These are phyloP conservation scores for Plectranthus barbatus DNA, from an alignment of 257 asterid genomes.

Conservation along the genomic window DNA sequence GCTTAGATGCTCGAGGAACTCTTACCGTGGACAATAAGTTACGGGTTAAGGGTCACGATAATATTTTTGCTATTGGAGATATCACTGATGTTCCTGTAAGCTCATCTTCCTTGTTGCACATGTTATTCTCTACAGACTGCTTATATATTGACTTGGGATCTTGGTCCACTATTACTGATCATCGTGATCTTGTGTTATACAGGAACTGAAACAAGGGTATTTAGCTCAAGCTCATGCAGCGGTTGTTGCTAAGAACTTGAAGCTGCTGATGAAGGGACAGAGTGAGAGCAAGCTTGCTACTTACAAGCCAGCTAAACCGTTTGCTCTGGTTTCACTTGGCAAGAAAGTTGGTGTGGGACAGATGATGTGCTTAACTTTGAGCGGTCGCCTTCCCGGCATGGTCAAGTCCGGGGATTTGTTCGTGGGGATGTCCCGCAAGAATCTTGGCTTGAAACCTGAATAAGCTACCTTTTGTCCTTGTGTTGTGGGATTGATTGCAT, in stretches of 20 bases:
- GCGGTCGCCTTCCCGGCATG: slow-evolving; percentile 72
- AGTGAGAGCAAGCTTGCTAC: slow-evolving; percentile 29
- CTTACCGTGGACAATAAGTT: slow-evolving; percentile 55
- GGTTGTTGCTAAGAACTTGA: slow-evolving; percentile 64
- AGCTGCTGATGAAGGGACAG: slow-evolving; percentile 32
- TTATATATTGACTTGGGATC: no score
- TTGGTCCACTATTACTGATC: no score
- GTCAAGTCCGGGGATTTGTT: slow-evolving; percentile 78
- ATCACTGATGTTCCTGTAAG: slow-evolving; percentile 68
- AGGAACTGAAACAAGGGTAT: slow-evolving; percentile 89
- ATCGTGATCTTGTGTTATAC: not conserved
- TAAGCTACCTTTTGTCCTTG: no score
- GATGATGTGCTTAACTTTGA: slow-evolving; percentile 32
- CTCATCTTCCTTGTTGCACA: slow-evolving; percentile 2
- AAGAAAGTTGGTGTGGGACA: slow-evolving; percentile 59
- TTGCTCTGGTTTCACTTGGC: slow-evolving; percentile 68
- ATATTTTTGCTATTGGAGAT: slow-evolving; percentile 71
- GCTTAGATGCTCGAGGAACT: slow-evolving; percentile 54
- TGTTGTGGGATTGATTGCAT: no score
- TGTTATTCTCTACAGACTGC: no score
- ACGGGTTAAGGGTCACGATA: slow-evolving; percentile 55
- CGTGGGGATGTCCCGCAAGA: slow-evolving; percentile 47
- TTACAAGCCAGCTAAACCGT: slow-evolving; percentile 49
- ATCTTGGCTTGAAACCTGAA: slow-evolving; percentile 56
- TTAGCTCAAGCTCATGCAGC: slow-evolving; percentile 55